Conservation (phyloP, 768 basidiomycete species). For the Serendipita indica region DNA sequence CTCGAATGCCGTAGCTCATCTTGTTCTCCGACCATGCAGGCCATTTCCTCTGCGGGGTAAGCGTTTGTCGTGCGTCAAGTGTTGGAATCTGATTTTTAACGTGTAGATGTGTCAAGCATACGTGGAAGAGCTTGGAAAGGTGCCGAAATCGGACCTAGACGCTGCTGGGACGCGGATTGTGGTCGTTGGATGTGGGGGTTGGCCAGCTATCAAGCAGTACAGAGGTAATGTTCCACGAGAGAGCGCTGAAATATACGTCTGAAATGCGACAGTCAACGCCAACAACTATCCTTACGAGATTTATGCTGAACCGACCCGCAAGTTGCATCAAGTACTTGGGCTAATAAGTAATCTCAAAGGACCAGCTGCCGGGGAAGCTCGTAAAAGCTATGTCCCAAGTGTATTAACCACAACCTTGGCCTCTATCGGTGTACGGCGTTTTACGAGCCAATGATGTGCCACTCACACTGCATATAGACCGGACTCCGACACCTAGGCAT, state of each 20-base stretch:
- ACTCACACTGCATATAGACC: background rate
- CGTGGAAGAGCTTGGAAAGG: constrained; percentile 30
- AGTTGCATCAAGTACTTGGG: constrained; percentile 44
- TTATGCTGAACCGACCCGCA: constrained; percentile 50
- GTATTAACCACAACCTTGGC: constrained; percentile 16
- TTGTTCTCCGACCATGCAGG: constrained; percentile 24
- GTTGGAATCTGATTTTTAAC: background rate
- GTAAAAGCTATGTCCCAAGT: constrained; percentile 17
- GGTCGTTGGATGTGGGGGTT: constrained; percentile 48
- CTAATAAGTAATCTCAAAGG: constrained; percentile 35
- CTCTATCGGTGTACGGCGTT: background rate
- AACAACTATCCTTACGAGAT: constrained; percentile 23
- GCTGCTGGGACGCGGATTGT: constrained; percentile 30
- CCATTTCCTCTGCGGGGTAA: constrained; percentile 52
- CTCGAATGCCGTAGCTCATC: background rate
- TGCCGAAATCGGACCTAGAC: constrained; percentile 29
- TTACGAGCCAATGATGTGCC: background rate
- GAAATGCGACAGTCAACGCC: background rate
- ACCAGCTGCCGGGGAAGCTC: constrained; percentile 19
- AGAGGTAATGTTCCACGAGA: constrained; percentile 23
- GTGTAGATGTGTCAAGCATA: constrained; percentile 27
- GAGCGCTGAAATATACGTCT: background rate
- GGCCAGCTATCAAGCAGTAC: constrained; percentile 35
- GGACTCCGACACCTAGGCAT: background rate
- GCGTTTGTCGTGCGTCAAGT: constrained; percentile 18